Evolutionary conservation across 345 rosid genomes (phyloP), one percentile per base, ranked within the genome.

Genomic region (Dipteronia sinensis): DNA sequence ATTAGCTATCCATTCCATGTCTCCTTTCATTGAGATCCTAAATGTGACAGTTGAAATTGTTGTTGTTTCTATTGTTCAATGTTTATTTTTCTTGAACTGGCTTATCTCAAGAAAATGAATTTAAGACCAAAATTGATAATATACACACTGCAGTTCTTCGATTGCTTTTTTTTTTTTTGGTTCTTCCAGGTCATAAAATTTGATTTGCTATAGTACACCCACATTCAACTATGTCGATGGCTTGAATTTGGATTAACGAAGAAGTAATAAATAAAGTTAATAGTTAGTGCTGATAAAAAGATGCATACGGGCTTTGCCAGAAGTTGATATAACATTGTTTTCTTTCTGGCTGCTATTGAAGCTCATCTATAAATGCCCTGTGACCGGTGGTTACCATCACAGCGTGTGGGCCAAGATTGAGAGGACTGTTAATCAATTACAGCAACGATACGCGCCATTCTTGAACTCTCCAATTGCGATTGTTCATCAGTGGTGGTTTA

Each of bases 351-450:
- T 94, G 98, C 90, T 94, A 19, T 67, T 96, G 90, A 94, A 96
- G 88, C 95, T 92, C 77, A 94, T 96, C 98, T n/a, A n/a, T n/a
- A n/a, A n/a, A 92, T 19, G 97, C 98, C 46, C 97, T 7, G 93
- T 88, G 20, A 89, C 97, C 29, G 91, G 93, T 31, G 88, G 93
- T 44, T 92, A 94, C 86, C 98, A 96, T 85, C 95, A 87, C 64
- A 92, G 92, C 67, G 94, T 85, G 10, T 96, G 99, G 98, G 81
- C 85, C 16, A 88, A 77, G 86, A 88, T 96, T n/a, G n/a, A n/a
- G n/a, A 85, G 85, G 82, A 86, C 71, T 2, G 83, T 88, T 53
- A 89, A 85, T 81, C 98, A 98, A 0, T 83, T 89, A 3, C 62
- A 92, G 58, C 84, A 89, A 34, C 92, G 80, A 6, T 88, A 91